Percentiles rank a stretch among this genome's conserved stretches.
Evolutionary conservation across 176 grass and related monocot species (phyloP).

Genomic region (Oryza longistaminata): DNA sequence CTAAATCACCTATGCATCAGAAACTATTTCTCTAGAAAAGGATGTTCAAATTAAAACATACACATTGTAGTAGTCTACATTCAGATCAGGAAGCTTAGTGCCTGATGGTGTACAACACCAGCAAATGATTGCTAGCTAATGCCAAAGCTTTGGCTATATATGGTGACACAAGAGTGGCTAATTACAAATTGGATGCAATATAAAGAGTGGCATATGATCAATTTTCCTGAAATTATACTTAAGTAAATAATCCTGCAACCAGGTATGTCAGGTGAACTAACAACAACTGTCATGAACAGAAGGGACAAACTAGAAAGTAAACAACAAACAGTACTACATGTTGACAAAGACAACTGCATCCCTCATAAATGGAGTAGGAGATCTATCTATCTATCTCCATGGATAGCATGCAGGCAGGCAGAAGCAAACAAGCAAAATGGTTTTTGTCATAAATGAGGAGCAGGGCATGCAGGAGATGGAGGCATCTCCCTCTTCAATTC

Average conservation of each 20-base stretch:
- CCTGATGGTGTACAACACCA: background rate
- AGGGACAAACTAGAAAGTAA: conserved; percentile 13
- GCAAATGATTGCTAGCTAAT: background rate
- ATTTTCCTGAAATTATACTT: background rate
- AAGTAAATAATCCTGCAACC: background rate
- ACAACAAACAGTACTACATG: conserved; percentile 31
- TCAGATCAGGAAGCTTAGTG: background rate
- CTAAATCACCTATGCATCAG: background rate
- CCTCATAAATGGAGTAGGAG: conserved; percentile 37
- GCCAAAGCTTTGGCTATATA: background rate
- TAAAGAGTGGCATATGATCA: too few relatives aligned
- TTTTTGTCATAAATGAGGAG: conserved; percentile 41
- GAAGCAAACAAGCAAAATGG: conserved; percentile 44
- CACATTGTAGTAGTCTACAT: background rate
- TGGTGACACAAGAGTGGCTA: background rate
- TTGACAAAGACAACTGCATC: conserved; percentile 25
- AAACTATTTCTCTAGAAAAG: background rate
- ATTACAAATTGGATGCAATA: too few relatives aligned
- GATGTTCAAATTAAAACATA: background rate
- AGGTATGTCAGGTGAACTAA: conserved; percentile 8
- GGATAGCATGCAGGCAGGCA: conserved; percentile 12
- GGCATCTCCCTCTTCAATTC: conserved; percentile 36
- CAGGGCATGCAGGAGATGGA: conserved; percentile 47
- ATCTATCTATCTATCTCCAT: conserved; percentile 32
- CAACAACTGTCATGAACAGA: background rate